phyloP scores from a whole-genome alignment of 768 basidiomycete species.

The Favolaschia claudopus region DNA sequence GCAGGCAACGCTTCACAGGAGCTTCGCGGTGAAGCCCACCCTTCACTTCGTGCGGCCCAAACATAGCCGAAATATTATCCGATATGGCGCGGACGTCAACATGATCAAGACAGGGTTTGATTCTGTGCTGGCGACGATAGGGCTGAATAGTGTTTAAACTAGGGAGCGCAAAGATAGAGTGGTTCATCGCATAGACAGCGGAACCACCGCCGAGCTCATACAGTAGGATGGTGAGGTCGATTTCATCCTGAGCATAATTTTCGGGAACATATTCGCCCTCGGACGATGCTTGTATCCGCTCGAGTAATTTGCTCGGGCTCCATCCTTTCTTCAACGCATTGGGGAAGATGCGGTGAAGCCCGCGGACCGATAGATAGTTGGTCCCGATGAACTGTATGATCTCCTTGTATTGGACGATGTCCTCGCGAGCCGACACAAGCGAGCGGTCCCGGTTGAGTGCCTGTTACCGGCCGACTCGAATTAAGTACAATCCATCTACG shows the following conservation, averaged over 20 bases:
- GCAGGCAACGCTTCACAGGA: slow-evolving; percentile 2
- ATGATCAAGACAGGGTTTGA: slow-evolving; percentile 25
- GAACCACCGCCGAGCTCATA: slow-evolving; percentile 40
- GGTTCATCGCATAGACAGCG: slow-evolving; percentile 38
- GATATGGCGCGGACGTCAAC: slow-evolving; percentile 16
- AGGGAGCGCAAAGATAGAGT: slow-evolving; percentile 33
- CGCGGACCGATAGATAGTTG: slow-evolving; percentile 35
- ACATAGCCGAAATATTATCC: slow-evolving; percentile 37
- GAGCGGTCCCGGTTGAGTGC: not conserved
- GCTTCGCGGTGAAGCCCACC: slow-evolving; percentile 8
- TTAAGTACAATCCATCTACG: not conserved
- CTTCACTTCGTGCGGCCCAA: slow-evolving; percentile 4
- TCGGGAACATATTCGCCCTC: slow-evolving; percentile 28
- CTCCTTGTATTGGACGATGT: not conserved
- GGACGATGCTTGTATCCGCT: slow-evolving; percentile 19
- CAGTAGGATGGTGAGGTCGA: slow-evolving; percentile 31
- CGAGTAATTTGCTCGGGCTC: slow-evolving; percentile 24
- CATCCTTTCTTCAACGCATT: slow-evolving; percentile 23
- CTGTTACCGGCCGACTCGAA: too few species aligned
- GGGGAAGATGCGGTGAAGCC: slow-evolving; percentile 34
- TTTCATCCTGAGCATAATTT: slow-evolving; percentile 31
- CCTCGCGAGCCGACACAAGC: not conserved
- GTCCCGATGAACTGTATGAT: slow-evolving; percentile 25
- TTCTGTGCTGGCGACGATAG: slow-evolving; percentile 9
- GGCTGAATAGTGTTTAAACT: slow-evolving; percentile 23